Evolutionary conservation across 106 monocot genomes (phyloP).

Genomic region (Dioscorea alata): DNA sequence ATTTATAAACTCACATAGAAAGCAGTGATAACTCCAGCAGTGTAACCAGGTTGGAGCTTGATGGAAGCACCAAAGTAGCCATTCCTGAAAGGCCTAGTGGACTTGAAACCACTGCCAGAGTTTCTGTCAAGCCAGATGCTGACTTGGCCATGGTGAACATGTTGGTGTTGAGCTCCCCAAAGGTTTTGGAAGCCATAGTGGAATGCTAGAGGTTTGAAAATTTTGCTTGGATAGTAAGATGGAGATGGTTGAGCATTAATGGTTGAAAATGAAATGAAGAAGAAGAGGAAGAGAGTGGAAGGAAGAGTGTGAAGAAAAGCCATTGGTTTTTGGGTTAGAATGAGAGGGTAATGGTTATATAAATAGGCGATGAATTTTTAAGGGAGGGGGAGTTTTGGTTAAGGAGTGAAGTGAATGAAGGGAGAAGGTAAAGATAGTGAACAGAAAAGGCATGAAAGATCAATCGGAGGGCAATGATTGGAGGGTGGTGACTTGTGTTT

Average conservation of each 20-base stretch:
- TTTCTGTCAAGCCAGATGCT: conserved; percentile 58
- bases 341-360: no score
- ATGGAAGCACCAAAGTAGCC: conserved; percentile 50
- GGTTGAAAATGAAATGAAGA: conserved; percentile 2
- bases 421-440: no score
- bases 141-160: conserved; percentile 23
- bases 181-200: conserved; percentile 36
- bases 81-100: conserved; percentile 21
- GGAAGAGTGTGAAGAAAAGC: neutral
- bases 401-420: no score
- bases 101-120: conserved; percentile 66
- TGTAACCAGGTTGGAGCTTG: conserved; percentile 49
- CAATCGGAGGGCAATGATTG: no score
- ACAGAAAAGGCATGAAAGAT: no score
- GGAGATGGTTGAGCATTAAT: conserved; percentile 53
- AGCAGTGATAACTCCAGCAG: conserved; percentile 52
- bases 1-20: conserved; percentile 29
- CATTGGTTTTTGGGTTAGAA: no score
- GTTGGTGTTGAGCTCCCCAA: conserved; percentile 60
- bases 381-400: no score
- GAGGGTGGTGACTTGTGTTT: no score
- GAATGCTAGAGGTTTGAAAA: conserved; percentile 22
- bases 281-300: neutral
- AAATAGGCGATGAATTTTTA: no score
- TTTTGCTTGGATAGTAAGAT: conserved; percentile 58